Evolutionary conservation across 208 protist genomes (phyloP), one percentile per base, ranked within the genome.

Genomic region (Angomonas deanei): DNA sequence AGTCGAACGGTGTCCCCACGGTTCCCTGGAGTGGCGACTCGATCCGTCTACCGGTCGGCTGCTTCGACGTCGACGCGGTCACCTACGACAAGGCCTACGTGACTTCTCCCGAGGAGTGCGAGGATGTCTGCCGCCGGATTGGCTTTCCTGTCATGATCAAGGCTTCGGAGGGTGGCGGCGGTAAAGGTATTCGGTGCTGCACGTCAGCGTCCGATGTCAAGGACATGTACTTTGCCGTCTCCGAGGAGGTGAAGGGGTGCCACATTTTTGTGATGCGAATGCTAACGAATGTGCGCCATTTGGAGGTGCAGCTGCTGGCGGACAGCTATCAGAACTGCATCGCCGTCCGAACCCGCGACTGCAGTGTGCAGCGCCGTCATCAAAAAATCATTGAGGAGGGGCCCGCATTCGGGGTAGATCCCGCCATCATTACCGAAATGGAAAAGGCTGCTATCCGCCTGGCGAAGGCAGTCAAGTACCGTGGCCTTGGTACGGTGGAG

Each of bases 371-470:
- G 79, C 84, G 98, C 23, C 90, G 98, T 36, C 97, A 98, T 66
- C 98, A 99, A 75, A 99, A 99, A 76, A 97, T 98, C 64, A 97
- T 99, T 67, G 97, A 99, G 66, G 96, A 99, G 68, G 98, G 97
- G 11, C 98, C 98, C 21, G 93, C 91, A 0, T 82, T 92, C 54
- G 83, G 82, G 13, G 94, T 96, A 8, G 57, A 84, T n/a, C 73
- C 74, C 8, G 72, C 86, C 6, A 78, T 92, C 46, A 88, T 97
- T 64, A 17, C 52, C 5, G 71, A 69, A 13, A 99, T 99, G 97
- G 96, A 98, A 66, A 34, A 31, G 6, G 85, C 93, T 0, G 98
- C 97, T 27, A 89, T 98, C 17, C 78, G 80, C 17, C 86, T 99
- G 23, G 96, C 97, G 23, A 86, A 94, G 54, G 80, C 82, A 11